Evolutionary conservation across 805 yeast species (phyloP).

Genomic region (Ogataea nonfermentans): DNA sequence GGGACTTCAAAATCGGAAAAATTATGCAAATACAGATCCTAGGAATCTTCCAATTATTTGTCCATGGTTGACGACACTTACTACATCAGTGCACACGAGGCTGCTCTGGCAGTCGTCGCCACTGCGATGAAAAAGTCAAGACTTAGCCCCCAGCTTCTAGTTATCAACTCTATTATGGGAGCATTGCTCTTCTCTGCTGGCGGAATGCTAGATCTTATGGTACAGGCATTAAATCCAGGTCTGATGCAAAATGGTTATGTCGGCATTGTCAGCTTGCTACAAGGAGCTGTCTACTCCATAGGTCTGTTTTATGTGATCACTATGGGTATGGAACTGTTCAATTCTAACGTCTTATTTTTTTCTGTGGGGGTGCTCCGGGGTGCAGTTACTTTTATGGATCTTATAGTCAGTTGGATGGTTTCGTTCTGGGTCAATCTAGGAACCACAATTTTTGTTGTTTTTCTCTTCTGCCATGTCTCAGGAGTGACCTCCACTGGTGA

Average conservation of each 20-base stretch:
- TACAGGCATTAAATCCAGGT: constrained; percentile 51
- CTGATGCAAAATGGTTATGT: constrained; percentile 40
- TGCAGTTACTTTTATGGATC: constrained; percentile 64
- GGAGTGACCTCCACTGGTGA: constrained; percentile 42
- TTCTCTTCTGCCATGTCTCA: constrained; percentile 58
- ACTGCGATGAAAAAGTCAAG: constrained; percentile 82
- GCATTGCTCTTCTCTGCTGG: constrained; percentile 70
- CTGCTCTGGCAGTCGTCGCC: constrained; percentile 82
- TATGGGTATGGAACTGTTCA: constrained; percentile 74
- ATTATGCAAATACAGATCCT: background rate
- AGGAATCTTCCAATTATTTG: background rate
- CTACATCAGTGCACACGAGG: constrained; percentile 74
- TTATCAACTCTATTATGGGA: constrained; percentile 65
- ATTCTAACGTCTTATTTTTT: constrained; percentile 71
- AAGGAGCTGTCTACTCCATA: constrained; percentile 64
- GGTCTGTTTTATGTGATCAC: constrained; percentile 74
- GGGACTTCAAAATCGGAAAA: constrained; percentile 8
- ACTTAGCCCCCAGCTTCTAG: constrained; percentile 55
- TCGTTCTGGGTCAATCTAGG: constrained; percentile 68
- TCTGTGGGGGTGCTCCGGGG: constrained; percentile 66
- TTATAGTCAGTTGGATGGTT: constrained; percentile 61
- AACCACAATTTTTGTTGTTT: constrained; percentile 63
- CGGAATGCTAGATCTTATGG: constrained; percentile 63
- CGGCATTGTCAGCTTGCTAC: constrained; percentile 53
- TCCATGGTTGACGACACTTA: constrained; percentile 45